Evolutionary conservation across 164 flowering plant species (phyloP).

Genomic region (Taxillus chinensis): DNA sequence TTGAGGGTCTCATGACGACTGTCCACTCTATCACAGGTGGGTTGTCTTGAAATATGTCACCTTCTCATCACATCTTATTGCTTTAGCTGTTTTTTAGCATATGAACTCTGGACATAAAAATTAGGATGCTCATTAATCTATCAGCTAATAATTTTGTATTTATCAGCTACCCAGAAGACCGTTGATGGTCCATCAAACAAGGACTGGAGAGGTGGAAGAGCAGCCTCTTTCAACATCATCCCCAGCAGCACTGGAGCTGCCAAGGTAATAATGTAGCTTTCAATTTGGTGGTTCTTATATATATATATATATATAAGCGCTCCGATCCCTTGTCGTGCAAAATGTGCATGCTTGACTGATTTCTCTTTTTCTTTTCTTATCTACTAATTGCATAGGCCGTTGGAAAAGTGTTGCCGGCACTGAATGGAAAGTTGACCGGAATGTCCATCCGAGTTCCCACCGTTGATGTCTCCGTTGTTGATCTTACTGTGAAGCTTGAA

Average conservation of each 20-base stretch:
- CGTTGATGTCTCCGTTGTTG: slow-evolving; percentile 72
- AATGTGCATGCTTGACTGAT: too few species aligned
- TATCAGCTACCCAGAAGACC: neutral
- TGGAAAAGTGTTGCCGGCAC: slow-evolving; percentile 62
- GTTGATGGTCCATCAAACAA: slow-evolving; percentile 1
- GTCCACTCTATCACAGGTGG: slow-evolving; percentile 4
- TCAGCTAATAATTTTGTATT: neutral
- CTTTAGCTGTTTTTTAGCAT: too few species aligned
- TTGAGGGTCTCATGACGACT: slow-evolving; percentile 5
- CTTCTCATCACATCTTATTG: too few species aligned
- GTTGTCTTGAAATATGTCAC: neutral
- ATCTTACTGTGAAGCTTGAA: slow-evolving; percentile 63
- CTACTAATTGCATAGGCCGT: slow-evolving; percentile 37
- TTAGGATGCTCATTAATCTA: neutral
- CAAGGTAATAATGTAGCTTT: neutral
- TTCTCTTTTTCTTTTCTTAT: too few species aligned
- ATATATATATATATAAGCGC: too few species aligned
- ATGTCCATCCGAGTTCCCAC: slow-evolving; percentile 79
- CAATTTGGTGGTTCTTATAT: too few species aligned
- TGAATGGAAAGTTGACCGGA: slow-evolving; percentile 71
- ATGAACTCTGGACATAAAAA: too few species aligned
- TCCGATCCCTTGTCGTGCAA: too few species aligned
- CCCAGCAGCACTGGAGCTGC: slow-evolving; percentile 5
- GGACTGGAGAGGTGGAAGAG: slow-evolving; percentile 7
- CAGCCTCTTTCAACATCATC: slow-evolving; percentile 1